Conservation (phyloP, 1,284 basidiomycete species). For the Meira nashicola region DNA sequence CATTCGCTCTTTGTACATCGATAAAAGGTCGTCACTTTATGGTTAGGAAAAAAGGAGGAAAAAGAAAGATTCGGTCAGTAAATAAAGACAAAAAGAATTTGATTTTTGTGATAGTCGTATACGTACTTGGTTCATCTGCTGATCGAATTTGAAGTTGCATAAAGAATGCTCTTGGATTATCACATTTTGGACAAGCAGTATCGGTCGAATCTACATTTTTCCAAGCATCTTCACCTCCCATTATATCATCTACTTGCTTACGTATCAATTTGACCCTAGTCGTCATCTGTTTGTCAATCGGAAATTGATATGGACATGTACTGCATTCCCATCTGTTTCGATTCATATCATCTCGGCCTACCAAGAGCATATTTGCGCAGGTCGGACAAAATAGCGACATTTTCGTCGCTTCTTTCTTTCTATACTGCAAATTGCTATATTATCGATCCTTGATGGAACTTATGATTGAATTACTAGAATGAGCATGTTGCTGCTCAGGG, state of each 20-base stretch:
- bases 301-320: constrained; percentile 91
- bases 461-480: too few species aligned
- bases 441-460: too few species aligned
- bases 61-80: constrained; percentile 13
- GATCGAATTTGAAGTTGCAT: constrained; percentile 94
- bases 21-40: constrained; percentile 44
- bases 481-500: too few species aligned
- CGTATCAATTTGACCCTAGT: constrained; percentile 55
- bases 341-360: constrained; percentile 60
- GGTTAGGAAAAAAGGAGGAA: too few species aligned
- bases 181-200: constrained; percentile 76
- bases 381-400: constrained; percentile 81
- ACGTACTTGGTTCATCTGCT: constrained; percentile 58
- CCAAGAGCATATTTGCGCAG: constrained; percentile 84
- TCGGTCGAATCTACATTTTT: constrained; percentile 86
- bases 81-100: background rate
- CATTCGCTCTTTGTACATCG: constrained; percentile 41
- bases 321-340: constrained; percentile 86
- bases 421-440: too few species aligned
- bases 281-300: constrained; percentile 70
- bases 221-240: constrained; percentile 90
- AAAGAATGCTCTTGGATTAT: constrained; percentile 81
- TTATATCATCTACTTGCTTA: constrained; percentile 85
- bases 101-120: too few species aligned
- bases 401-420: background rate